Conservation (phyloP, 345 rosid species). For the Stellera chamaejasme region DNA sequence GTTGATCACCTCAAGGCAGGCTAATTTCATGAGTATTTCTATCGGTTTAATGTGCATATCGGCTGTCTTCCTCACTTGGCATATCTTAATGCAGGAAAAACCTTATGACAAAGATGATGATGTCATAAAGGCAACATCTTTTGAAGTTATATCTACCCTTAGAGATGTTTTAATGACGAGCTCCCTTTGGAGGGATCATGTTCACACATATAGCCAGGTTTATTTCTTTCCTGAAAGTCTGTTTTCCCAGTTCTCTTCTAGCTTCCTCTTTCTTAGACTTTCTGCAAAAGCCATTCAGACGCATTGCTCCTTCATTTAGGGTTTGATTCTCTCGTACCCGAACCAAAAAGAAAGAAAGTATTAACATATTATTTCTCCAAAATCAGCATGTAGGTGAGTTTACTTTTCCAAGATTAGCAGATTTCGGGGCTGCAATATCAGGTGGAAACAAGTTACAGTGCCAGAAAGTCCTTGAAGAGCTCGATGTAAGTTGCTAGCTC, state of each 20-base stretch:
- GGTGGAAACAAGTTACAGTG: slow-evolving; percentile 82
- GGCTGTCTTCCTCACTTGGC: neutral
- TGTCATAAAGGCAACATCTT: slow-evolving; percentile 86
- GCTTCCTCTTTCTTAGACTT: neutral
- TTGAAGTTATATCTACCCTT: slow-evolving; percentile 91
- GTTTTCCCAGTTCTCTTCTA: neutral
- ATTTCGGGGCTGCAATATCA: slow-evolving; percentile 98
- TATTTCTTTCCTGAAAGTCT: slow-evolving; percentile 5
- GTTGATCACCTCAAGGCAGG: slow-evolving; percentile 95
- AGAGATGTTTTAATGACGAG: slow-evolving; percentile 87
- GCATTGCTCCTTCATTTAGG: neutral
- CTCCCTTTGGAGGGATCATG: slow-evolving; percentile 95
- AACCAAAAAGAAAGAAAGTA: too few relatives aligned
- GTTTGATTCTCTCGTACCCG: too few relatives aligned
- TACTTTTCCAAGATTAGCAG: slow-evolving; percentile 81
- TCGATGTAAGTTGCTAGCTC: slow-evolving; percentile 62
- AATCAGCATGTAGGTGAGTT: slow-evolving; percentile 92
- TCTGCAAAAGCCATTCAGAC: too few relatives aligned
- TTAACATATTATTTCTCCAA: neutral
- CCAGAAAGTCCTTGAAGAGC: slow-evolving; percentile 94
- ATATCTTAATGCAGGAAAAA: slow-evolving; percentile 46
- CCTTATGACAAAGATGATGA: slow-evolving; percentile 93
- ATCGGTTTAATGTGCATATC: neutral
- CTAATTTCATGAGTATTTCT: neutral
- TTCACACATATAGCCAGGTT: slow-evolving; percentile 86